Base-by-base conservation (phyloP, 2,329 filamentous ascomycete genomes). In the Fusarium oligoseptatum region DNA sequence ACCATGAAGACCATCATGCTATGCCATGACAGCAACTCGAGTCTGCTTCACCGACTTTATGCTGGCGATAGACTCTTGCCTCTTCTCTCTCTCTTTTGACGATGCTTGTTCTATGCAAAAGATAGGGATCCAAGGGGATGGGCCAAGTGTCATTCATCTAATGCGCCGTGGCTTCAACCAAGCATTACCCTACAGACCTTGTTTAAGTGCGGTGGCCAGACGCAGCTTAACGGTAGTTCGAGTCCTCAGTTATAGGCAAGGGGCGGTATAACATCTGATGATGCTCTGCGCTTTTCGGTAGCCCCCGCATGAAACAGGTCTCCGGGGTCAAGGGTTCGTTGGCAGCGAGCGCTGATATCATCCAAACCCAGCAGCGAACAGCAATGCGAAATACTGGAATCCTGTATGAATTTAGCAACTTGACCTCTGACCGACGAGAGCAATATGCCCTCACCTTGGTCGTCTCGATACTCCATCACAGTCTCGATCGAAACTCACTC, bases 281-380 rank as follows among this genome's bases (percentile, higher is more conserved):
- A 65, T 56, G 58, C 56, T 72, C 39, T 64, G 67, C 41, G 39
- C 17, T 60, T 50, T 48, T 67, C 55, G 66, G 50, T 43, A 64
- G 57, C 57, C 69, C 66, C 70, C 64, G 73, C 70, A 68, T 73
- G 72, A 75, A 75, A 75, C 73, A 70, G 48, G 60, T 64, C 63
- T 60, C 52, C 36, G 20, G 72, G 73, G 63, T 65, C 73, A 61
- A 62, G 66, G 73, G 66, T 58, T 73, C 39, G 61, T 37, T 60
- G 37, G 29, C n/a, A 50, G 17, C 48, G 17, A 32, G 60, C 60
- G 60, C 56, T 70, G 61, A 62, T 55, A 43, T 48, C 39, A 58
- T 75, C 55, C 64, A 73, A 70, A 61, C 72, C 50, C 57, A 61
- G 61, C 63, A 62, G 50, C 56, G 24, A 70, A 66, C 50, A 43